Evolutionary conservation across 176 grass and related monocot genomes (phyloP).

Genomic region (Alloteropsis semialata): DNA sequence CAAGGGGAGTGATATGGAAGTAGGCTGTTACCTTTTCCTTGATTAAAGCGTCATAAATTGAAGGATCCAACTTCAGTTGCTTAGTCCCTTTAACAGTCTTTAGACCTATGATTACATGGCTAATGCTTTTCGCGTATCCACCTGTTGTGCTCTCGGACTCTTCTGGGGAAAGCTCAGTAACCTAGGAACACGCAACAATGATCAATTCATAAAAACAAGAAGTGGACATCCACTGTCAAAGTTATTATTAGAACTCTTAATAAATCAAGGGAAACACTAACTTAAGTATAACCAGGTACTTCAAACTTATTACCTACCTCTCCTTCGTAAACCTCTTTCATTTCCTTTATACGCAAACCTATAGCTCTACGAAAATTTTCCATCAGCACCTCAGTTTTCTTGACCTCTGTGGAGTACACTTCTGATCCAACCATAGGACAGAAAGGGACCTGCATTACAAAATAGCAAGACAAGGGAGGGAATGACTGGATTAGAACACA

Average conservation of each 20-base stretch:
- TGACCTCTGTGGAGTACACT: constrained; percentile 95
- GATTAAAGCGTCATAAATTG: constrained; percentile 96
- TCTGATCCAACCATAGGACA: constrained; percentile 99
- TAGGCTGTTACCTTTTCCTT: constrained; percentile 82
- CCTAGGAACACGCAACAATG: constrained; percentile 43
- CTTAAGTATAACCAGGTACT: background rate
- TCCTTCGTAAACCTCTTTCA: constrained; percentile 96
- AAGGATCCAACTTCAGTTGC: constrained; percentile 88
- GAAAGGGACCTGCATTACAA: constrained; percentile 69
- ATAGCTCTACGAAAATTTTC: constrained; percentile 93
- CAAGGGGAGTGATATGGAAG: background rate
- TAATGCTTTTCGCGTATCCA: constrained; percentile 84
- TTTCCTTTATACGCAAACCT: constrained; percentile 95
- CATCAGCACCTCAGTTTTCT: constrained; percentile 96
- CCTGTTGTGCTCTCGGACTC: constrained; percentile 75
- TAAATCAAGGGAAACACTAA: constrained; percentile 6
- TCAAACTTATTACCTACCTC: constrained; percentile 49
- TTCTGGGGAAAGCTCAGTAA: constrained; percentile 93
- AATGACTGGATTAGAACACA: background rate
- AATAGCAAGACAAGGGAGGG: background rate
- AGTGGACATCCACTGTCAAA: background rate
- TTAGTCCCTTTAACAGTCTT: constrained; percentile 99
- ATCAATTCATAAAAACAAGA: background rate
- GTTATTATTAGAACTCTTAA: background rate
- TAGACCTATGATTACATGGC: constrained; percentile 85